Percentiles rank a stretch among this genome's conserved stretches.
These are phyloP conservation scores for Crucibulum laeve DNA, from an alignment of 768 basidiomycete genomes.

Conservation along the genomic window DNA sequence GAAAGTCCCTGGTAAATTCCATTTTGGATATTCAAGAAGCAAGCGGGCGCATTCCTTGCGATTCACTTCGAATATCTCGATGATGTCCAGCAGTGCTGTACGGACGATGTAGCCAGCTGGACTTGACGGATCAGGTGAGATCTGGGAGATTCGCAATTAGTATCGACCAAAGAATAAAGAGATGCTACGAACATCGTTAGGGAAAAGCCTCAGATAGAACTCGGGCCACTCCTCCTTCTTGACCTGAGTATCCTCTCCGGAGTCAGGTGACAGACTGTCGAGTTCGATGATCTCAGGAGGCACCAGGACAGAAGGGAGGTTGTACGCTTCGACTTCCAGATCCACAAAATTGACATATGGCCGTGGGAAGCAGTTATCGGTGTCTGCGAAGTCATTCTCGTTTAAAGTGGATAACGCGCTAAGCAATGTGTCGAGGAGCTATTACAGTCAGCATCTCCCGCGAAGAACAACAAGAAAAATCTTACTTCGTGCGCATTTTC, in stretches of 20 bases:
- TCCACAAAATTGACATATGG: constrained; percentile 54
- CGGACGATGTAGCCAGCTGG: constrained; percentile 79
- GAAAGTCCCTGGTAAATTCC: constrained; percentile 82
- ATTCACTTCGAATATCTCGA: constrained; percentile 93
- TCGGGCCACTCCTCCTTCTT: constrained; percentile 85
- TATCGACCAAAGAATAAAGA: neutral
- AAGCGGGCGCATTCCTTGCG: constrained; percentile 91
- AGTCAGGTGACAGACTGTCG: constrained; percentile 63
- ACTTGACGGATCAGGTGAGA: constrained; percentile 71
- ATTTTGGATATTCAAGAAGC: constrained; percentile 81
- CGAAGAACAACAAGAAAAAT: neutral
- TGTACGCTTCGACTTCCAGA: constrained; percentile 47
- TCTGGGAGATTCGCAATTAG: constrained; percentile 31
- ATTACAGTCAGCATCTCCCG: constrained; percentile 5
- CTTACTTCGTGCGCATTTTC: constrained; percentile 63
- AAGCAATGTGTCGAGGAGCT: constrained; percentile 78
- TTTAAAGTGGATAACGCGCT: constrained; percentile 59
- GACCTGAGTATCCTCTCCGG: constrained; percentile 65
- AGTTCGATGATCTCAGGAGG: constrained; percentile 86
- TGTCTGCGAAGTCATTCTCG: constrained; percentile 53
- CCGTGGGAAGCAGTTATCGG: constrained; percentile 53
- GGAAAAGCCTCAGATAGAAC: constrained; percentile 64
- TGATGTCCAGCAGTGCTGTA: constrained; percentile 65
- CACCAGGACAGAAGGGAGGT: constrained; percentile 75
- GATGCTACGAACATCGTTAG: constrained; percentile 47